Percentiles rank a stretch among this genome's conserved stretches.
Conservation (phyloP, 2,329 filamentous ascomycete genomes). For the Hypocrella siamensis region DNA sequence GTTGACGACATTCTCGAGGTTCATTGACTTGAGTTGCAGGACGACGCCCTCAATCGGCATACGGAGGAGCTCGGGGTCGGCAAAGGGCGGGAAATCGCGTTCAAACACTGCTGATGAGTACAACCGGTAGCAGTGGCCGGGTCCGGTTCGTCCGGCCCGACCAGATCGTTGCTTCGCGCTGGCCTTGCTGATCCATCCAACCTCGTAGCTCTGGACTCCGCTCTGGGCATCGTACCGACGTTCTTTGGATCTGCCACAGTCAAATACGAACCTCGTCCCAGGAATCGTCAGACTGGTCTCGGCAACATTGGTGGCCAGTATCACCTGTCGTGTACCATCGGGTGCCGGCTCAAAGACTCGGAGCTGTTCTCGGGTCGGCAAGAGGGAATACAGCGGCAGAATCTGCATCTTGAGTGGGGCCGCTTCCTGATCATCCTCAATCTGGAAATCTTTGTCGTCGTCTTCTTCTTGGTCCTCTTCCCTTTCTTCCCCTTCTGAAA, state of each 20-base stretch:
- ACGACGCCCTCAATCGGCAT: constrained; percentile 91
- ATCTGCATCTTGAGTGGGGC: constrained; percentile 66
- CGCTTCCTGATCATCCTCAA: constrained; percentile 42
- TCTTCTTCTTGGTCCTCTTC: constrained; percentile 40
- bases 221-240: constrained; percentile 75
- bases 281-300: constrained; percentile 96
- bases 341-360: constrained; percentile 77
- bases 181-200: constrained; percentile 96
- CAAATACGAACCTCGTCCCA: constrained; percentile 88
- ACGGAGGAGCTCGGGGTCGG: constrained; percentile 74
- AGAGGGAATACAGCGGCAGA: constrained; percentile 82
- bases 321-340: constrained; percentile 68
- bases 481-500: too few relatives aligned
- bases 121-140: constrained; percentile 86
- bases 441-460: constrained; percentile 48
- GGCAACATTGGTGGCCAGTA: constrained; percentile 89
- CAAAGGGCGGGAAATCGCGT: constrained; percentile 72
- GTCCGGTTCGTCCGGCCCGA: constrained; percentile 87
- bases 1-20: constrained; percentile 74
- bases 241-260: constrained; percentile 85
- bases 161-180: constrained; percentile 84
- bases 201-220: constrained; percentile 87
- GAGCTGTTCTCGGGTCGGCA: constrained; percentile 82
- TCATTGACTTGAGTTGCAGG: constrained; percentile 88
- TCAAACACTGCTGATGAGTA: constrained; percentile 94